These are phyloP conservation scores for Sporothrix variecibatus DNA, from an alignment of 2,329 filamentous ascomycete genomes.

Conservation along the genomic window DNA sequence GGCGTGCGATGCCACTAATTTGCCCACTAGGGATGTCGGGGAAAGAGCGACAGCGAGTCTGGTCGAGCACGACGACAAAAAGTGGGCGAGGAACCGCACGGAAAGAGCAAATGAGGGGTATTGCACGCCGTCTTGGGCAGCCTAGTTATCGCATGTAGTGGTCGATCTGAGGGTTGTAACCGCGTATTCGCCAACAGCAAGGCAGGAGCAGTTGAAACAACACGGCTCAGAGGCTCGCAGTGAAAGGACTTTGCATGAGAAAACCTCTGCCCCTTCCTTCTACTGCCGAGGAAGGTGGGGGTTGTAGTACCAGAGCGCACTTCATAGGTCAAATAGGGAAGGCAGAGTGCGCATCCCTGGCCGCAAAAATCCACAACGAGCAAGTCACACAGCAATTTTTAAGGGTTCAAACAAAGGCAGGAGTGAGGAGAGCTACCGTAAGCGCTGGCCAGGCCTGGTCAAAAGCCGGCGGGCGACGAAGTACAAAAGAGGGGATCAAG, in stretches of 20 bases:
- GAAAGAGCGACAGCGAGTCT: background rate
- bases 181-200: background rate
- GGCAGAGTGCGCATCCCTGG: background rate
- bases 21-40: conserved; percentile 13
- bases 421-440: background rate
- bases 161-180: background rate
- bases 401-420: conserved; percentile 15
- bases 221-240: background rate
- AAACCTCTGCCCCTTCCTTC: background rate
- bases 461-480: background rate
- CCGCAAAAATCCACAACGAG: conserved; percentile 1
- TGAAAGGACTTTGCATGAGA: background rate
- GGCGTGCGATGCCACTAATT: background rate
- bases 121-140: background rate
- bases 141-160: background rate
- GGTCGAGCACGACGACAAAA: background rate
- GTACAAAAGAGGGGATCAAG: background rate
- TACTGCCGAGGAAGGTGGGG: conserved; percentile 19
- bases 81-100: background rate
- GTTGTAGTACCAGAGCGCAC: background rate
- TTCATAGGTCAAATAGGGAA: conserved; percentile 1
- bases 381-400: background rate
- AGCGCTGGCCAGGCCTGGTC: background rate
- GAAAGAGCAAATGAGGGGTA: conserved; percentile 21
- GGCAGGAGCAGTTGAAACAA: background rate